Percentiles rank a stretch among this genome's conserved stretches.
phyloP scores from a whole-genome alignment of 2,329 filamentous ascomycete species.

The Aspergillus texensis region DNA sequence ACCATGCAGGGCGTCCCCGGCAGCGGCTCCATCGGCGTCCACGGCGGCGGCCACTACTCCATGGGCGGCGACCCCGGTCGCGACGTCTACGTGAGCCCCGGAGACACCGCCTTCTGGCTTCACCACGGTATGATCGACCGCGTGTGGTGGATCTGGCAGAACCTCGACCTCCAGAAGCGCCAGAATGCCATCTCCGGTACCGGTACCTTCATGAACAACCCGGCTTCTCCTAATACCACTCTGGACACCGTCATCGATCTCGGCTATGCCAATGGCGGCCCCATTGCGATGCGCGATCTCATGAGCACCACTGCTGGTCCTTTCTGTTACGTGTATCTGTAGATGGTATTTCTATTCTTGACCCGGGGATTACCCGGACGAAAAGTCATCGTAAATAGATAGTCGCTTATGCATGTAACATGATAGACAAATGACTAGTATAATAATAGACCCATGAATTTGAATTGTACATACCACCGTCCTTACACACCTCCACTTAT shows the following conservation, averaged over 20 bases:
- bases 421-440: neutral
- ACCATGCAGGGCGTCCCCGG: conserved; percentile 42
- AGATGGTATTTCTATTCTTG: conserved; percentile 1
- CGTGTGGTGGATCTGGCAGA: conserved; percentile 56
- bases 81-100: conserved; percentile 50
- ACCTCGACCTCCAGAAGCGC: conserved; percentile 42
- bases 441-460: neutral
- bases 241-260: conserved; percentile 48
- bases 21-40: conserved; percentile 42
- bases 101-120: conserved; percentile 52
- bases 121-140: conserved; percentile 54
- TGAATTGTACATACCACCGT: neutral
- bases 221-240: conserved; percentile 48
- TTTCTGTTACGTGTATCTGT: conserved; percentile 52
- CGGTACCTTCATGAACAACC: conserved; percentile 47
- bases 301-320: conserved; percentile 49
- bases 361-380: too few species aligned
- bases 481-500: neutral
- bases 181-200: conserved; percentile 45
- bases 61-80: conserved; percentile 50
- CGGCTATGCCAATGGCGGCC: conserved; percentile 37
- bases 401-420: neutral
- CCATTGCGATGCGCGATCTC: conserved; percentile 41
- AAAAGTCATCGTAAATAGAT: neutral
- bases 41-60: conserved; percentile 52